Conservation (phyloP, 208 protist species). For the Jaenimonas drosophilae region DNA sequence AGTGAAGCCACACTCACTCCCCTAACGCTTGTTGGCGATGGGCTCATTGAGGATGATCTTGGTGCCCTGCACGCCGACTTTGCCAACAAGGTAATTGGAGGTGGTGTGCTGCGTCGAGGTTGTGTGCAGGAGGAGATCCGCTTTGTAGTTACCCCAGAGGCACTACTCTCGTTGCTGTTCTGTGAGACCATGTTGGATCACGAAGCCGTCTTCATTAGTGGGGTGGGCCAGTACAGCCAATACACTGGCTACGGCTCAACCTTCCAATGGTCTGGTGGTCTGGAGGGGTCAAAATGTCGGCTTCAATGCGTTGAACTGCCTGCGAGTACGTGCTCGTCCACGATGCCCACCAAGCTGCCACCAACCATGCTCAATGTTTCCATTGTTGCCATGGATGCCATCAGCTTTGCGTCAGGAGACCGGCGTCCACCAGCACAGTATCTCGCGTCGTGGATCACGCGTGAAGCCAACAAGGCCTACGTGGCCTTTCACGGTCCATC, state of each 20-base stretch:
- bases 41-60: constrained; percentile 55
- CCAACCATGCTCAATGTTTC: constrained; percentile 20
- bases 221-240: constrained; percentile 33
- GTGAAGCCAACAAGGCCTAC: constrained; percentile 86
- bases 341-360: too few relatives aligned
- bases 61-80: constrained; percentile 75
- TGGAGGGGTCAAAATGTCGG: too few relatives aligned
- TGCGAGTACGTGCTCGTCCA: too few relatives aligned
- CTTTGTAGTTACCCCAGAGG: constrained; percentile 73
- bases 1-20: constrained; percentile 16
- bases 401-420: constrained; percentile 15
- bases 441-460: constrained; percentile 9
- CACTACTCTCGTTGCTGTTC: constrained; percentile 59
- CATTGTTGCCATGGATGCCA: constrained; percentile 69
- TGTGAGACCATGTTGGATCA: constrained; percentile 44
- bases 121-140: constrained; percentile 90
- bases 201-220: constrained; percentile 66
- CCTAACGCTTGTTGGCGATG: constrained; percentile 10
- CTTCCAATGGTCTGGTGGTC: constrained; percentile 32
- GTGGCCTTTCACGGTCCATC: constrained; percentile 40
- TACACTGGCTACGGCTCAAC: constrained; percentile 60
- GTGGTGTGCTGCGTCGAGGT: constrained; percentile 66
- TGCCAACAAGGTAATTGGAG: constrained; percentile 78
- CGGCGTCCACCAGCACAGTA: constrained; percentile 33
- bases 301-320: constrained; percentile 4